phyloP scores from a whole-genome alignment of 805 yeast species.

The Metschnikowia rubicola region DNA sequence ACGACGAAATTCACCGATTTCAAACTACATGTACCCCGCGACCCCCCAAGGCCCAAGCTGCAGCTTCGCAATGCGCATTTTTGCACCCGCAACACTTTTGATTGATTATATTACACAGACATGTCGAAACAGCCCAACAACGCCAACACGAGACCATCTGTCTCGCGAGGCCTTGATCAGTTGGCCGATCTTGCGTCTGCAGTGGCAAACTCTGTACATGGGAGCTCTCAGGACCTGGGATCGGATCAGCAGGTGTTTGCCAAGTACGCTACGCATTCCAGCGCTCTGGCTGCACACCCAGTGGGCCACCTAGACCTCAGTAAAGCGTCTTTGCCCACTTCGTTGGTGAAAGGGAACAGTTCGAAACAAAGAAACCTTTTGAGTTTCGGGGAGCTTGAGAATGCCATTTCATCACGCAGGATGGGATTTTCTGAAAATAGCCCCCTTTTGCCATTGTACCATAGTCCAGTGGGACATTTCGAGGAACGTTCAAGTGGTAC shows the following conservation, averaged over 20 bases:
- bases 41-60: no score
- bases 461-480: neutral
- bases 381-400: slow-evolving; percentile 1
- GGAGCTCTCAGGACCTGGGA: neutral
- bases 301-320: neutral
- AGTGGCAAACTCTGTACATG: slow-evolving; percentile 10
- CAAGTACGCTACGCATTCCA: slow-evolving; percentile 1
- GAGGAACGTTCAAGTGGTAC: neutral
- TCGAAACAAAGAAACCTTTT: neutral
- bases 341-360: neutral
- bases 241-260: neutral
- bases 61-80: slow-evolving; percentile 1
- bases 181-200: slow-evolving; percentile 25
- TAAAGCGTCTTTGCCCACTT: slow-evolving; percentile 1
- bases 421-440: slow-evolving; percentile 2
- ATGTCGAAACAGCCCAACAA: neutral
- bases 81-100: slow-evolving; percentile 6
- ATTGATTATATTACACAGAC: neutral
- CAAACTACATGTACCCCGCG: no score
- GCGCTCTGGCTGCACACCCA: neutral
- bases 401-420: slow-evolving; percentile 1
- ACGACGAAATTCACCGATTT: no score
- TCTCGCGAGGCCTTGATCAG: slow-evolving; percentile 21
- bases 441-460: slow-evolving; percentile 6
- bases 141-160: neutral